phyloP scores from a whole-genome alignment of 805 yeast genomes.

The Saturnispora gosingensis region DNA sequence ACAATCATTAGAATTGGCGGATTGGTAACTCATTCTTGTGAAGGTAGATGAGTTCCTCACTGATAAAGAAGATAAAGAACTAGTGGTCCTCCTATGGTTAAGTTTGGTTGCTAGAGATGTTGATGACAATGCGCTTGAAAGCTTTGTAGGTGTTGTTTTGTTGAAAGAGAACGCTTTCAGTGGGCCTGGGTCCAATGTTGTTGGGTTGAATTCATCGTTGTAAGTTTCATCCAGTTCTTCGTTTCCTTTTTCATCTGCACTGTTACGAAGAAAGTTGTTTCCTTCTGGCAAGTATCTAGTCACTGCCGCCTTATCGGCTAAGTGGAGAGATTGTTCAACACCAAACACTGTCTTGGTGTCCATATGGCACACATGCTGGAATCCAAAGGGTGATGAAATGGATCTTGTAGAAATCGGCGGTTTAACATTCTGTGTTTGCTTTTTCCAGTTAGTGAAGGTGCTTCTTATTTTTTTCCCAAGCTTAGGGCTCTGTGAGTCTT shows the following conservation, averaged over 20 bases:
- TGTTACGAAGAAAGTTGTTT: neutral
- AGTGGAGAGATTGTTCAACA: neutral
- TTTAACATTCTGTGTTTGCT: neutral
- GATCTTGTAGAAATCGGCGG: neutral
- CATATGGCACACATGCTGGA: constrained; percentile 4
- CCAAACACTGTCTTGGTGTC: constrained; percentile 1
- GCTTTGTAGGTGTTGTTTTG: neutral
- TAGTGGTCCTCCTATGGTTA: neutral
- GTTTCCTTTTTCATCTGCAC: neutral
- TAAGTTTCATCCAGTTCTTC: neutral
- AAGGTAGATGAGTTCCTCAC: neutral
- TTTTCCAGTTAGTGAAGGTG: neutral
- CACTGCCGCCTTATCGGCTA: neutral
- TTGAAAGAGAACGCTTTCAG: constrained; percentile 3
- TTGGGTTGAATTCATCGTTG: neutral
- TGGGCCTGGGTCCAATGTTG: neutral
- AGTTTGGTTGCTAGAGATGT: neutral
- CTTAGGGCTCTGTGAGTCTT: neutral
- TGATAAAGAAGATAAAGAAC: neutral
- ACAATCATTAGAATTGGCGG: constrained; percentile 1
- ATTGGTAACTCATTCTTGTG: constrained; percentile 1
- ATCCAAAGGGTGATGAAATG: constrained; percentile 10
- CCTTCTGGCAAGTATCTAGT: neutral
- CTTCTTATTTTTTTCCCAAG: neutral
- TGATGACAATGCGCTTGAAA: neutral